Evolutionary conservation across 2,329 filamentous ascomycete genomes (phyloP).

Genomic region (Chaetothyriales sp.): DNA sequence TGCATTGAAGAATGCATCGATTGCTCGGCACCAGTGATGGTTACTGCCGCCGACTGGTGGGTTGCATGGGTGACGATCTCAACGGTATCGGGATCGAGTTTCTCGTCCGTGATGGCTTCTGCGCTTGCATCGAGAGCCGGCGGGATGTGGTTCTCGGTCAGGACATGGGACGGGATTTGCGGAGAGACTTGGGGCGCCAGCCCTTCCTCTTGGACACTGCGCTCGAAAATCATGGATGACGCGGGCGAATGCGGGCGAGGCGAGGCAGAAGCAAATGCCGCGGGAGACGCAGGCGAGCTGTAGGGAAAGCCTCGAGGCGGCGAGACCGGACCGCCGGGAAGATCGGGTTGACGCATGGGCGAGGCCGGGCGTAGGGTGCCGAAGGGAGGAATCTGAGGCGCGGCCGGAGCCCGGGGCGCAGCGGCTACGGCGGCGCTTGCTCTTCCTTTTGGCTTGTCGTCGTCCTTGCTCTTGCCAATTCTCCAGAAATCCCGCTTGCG

Average conservation of each 20-base stretch:
- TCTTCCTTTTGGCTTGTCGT: constrained; percentile 22
- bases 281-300: constrained; percentile 48
- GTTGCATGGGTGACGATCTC: constrained; percentile 81
- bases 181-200: constrained; percentile 57
- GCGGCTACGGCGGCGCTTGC: constrained; percentile 2
- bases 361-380: constrained; percentile 17
- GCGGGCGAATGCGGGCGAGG: constrained; percentile 67
- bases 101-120: constrained; percentile 75
- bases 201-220: constrained; percentile 74
- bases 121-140: constrained; percentile 83
- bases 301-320: constrained; percentile 21
- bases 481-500: constrained; percentile 49
- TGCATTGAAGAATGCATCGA: constrained; percentile 23
- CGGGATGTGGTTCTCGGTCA: constrained; percentile 88
- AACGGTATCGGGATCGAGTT: constrained; percentile 73
- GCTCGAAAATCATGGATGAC: constrained; percentile 71
- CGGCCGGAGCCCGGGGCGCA: constrained; percentile 10
- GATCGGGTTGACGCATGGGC: constrained; percentile 22
- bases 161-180: constrained; percentile 84
- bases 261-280: constrained; percentile 52
- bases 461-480: constrained; percentile 48
- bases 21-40: constrained; percentile 43
- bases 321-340: constrained; percentile 34
- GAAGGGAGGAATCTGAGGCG: constrained; percentile 17
- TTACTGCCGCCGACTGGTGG: constrained; percentile 64